Percentiles rank a stretch among this genome's conserved stretches.
phyloP scores from a whole-genome alignment of 192 early-diverging fungal species.

The Coemansia guatemalensis region DNA sequence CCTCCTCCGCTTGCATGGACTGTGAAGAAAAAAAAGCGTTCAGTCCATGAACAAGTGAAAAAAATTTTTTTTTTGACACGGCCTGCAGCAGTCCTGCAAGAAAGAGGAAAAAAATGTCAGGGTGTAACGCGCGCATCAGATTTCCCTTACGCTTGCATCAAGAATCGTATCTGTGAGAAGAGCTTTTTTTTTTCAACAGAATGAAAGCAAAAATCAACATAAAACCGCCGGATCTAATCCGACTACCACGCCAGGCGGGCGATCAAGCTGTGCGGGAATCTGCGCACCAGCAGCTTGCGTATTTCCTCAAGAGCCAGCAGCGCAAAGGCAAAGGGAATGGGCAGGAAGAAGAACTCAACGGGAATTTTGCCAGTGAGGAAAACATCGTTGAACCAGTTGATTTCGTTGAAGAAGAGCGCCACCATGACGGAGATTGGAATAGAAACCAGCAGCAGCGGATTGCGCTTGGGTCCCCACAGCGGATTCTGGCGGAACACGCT shows the following conservation, averaged over 20 bases:
- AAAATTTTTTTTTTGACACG: no score
- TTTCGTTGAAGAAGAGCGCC: constrained; percentile 31
- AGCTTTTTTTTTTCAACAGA: no score
- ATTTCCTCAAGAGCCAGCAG: constrained; percentile 60
- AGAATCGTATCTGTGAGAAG: no score
- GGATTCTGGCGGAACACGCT: constrained; percentile 50
- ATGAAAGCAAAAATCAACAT: background rate
- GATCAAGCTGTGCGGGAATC: constrained; percentile 17
- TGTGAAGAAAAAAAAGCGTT: no score
- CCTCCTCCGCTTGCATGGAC: no score
- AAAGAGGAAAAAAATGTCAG: no score
- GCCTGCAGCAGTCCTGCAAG: no score
- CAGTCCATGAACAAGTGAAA: no score
- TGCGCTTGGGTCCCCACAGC: constrained; percentile 45
- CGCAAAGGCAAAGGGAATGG: constrained; percentile 54
- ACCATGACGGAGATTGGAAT: constrained; percentile 37
- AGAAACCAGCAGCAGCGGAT: constrained; percentile 30
- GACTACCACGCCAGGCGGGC: constrained; percentile 37
- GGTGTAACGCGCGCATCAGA: no score
- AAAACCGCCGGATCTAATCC: background rate
- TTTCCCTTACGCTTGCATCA: no score
- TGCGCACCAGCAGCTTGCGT: constrained; percentile 56
- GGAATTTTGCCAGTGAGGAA: constrained; percentile 60
- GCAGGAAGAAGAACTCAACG: constrained; percentile 61
- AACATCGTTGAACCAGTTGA: constrained; percentile 36